phyloP scores from a whole-genome alignment of 1,139 yeast species.

The Suhomyces bolitotheri region DNA sequence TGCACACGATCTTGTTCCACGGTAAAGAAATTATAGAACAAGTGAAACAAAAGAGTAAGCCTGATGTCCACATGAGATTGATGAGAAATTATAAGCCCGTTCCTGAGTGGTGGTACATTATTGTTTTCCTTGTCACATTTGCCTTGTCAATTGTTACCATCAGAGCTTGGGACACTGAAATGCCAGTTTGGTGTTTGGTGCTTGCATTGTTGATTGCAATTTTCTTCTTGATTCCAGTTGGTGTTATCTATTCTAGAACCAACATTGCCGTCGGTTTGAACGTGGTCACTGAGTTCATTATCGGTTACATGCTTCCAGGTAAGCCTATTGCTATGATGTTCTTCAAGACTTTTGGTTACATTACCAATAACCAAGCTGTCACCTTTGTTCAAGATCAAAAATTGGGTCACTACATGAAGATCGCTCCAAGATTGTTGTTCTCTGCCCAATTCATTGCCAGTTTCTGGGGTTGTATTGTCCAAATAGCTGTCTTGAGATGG shows the following conservation, averaged over 20 bases:
- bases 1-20: slow-evolving; percentile 57
- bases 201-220: slow-evolving; percentile 44
- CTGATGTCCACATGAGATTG: slow-evolving; percentile 64
- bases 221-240: slow-evolving; percentile 45
- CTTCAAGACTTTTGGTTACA: slow-evolving; percentile 49
- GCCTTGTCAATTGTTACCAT: slow-evolving; percentile 42
- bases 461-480: slow-evolving; percentile 47
- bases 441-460: slow-evolving; percentile 49
- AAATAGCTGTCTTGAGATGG: slow-evolving; percentile 49
- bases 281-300: slow-evolving; percentile 46
- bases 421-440: slow-evolving; percentile 48
- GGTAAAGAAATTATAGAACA: slow-evolving; percentile 52
- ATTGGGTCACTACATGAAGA: slow-evolving; percentile 55
- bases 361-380: slow-evolving; percentile 57
- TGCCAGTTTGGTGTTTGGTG: slow-evolving; percentile 42
- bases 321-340: slow-evolving; percentile 50
- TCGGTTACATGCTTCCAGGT: slow-evolving; percentile 51
- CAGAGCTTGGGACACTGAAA: slow-evolving; percentile 45
- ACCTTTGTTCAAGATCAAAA: slow-evolving; percentile 55
- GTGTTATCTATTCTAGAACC: slow-evolving; percentile 42
- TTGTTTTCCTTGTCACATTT: slow-evolving; percentile 42
- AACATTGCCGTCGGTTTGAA: slow-evolving; percentile 49
- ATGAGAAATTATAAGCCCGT: slow-evolving; percentile 60
- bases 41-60: slow-evolving; percentile 44
- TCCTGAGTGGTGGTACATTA: slow-evolving; percentile 67